Conservation (phyloP, 768 basidiomycete species). For the Daedaleopsis nitida region DNA sequence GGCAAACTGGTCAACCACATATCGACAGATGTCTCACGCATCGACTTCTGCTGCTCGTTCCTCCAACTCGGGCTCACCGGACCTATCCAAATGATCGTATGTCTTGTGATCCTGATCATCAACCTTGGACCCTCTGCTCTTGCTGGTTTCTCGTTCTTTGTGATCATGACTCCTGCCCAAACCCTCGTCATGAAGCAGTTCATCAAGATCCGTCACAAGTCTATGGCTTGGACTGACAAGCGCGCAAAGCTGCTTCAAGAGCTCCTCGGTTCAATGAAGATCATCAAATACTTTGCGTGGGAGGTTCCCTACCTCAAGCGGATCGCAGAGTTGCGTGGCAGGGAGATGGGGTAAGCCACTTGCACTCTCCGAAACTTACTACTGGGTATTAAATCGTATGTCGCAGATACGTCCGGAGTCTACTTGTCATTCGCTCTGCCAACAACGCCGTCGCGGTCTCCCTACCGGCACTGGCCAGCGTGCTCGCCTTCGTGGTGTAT, state of each 20-base stretch:
- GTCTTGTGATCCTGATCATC: constrained; percentile 70
- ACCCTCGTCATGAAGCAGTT: constrained; percentile 71
- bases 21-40: constrained; percentile 86
- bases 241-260: constrained; percentile 90
- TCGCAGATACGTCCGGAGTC: constrained; percentile 59
- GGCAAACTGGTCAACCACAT: constrained; percentile 94
- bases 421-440: constrained; percentile 66
- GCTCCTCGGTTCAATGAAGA: constrained; percentile 83
- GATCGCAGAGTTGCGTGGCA: constrained; percentile 66
- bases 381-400: background rate
- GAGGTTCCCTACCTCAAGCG: constrained; percentile 78
- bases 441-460: constrained; percentile 71
- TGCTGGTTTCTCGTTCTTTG: constrained; percentile 61
- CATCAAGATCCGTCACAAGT: constrained; percentile 66
- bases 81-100: constrained; percentile 77
- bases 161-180: constrained; percentile 75
- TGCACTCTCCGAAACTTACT: constrained; percentile 5
- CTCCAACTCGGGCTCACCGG: constrained; percentile 82
- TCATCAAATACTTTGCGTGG: constrained; percentile 94
- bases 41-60: constrained; percentile 84
- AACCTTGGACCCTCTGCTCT: constrained; percentile 68
- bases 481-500: constrained; percentile 77
- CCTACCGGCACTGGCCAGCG: constrained; percentile 78
- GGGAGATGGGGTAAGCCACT: constrained; percentile 64
- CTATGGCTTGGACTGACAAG: constrained; percentile 90